Evolutionary conservation across 163 green algal species (phyloP).

Genomic region (Scenedesmus sp.): DNA sequence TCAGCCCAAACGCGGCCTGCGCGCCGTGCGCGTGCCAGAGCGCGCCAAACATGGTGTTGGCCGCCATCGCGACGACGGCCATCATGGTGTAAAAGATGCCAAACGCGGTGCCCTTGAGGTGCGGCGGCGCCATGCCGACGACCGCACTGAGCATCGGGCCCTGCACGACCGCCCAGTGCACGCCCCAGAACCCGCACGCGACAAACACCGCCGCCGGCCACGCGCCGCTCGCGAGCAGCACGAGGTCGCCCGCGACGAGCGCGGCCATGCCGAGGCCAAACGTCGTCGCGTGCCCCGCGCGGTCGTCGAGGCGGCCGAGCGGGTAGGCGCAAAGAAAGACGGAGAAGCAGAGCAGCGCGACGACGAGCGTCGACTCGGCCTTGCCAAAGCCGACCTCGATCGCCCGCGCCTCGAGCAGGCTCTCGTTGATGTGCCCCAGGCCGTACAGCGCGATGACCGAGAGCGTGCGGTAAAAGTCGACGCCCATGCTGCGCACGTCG

Average conservation of each 20-base stretch:
- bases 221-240: conserved; percentile 52
- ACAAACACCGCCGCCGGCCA: conserved; percentile 63
- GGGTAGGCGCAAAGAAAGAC: conserved; percentile 66
- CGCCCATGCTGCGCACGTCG: conserved; percentile 58
- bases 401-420: conserved; percentile 57
- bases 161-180: conserved; percentile 62
- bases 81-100: conserved; percentile 76
- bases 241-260: conserved; percentile 60
- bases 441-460: conserved; percentile 59
- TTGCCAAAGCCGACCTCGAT: conserved; percentile 74
- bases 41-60: conserved; percentile 66
- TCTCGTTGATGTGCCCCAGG: conserved; percentile 68
- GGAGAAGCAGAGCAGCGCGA: conserved; percentile 56
- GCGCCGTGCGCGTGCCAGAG: conserved; percentile 56
- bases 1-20: conserved; percentile 52
- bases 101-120: conserved; percentile 68
- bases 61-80: conserved; percentile 56
- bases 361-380: conserved; percentile 67
- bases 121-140: conserved; percentile 53
- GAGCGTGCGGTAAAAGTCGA: conserved; percentile 69
- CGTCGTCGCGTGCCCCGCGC: conserved; percentile 47
- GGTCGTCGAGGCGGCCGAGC: conserved; percentile 67
- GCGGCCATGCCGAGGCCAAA: conserved; percentile 64
- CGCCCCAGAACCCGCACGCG: conserved; percentile 59
- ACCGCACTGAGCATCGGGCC: conserved; percentile 67